Evolutionary conservation across 768 basidiomycete species (phyloP), one percentile per base, ranked within the genome.

Genomic region (Sarcomyxa edulis): DNA sequence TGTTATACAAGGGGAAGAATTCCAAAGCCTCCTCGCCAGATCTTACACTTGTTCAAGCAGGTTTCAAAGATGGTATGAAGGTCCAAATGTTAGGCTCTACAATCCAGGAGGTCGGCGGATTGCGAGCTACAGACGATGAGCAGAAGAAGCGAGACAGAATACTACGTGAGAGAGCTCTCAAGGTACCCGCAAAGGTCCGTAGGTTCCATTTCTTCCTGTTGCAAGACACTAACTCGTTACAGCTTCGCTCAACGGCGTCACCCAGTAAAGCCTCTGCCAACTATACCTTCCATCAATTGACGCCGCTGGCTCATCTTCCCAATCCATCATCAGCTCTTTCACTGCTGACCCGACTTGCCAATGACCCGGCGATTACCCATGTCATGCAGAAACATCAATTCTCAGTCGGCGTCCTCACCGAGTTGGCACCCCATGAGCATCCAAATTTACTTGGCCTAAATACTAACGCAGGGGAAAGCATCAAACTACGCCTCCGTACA

Each of bases 351-450:
- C 75, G 69, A 35, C 65, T 88, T 3, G 66, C 85, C 7, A 64
- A 73, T n/a, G 86, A 90, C 49, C 76, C 79, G 4, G 84, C 81
- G 0, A 81, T 87, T 32, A 62, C 57, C 15, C 76, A 84, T 52
- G 54, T 89, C 40, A 87, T 89, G 85, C 72, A 69, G 45, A 66
- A 65, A 44, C 84, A 89, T 56, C 55, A 75, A 42, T 79, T 85
- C 47, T 66, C 76, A 1, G 83, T 89, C 5, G 78, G 79, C 0
- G 44, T 81, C 3, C 63, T 88, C 30, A 87, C 84, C 2, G 85
- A 89, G 57, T 74, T 89, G 12, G 84, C 84, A 11, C 85, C 85
- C 0, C 84, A 84, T 41, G 84, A 87, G 51, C 71, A 81, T 41
- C 84, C 84, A 0, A 62, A 74, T 20, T 56, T 88, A 7, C 66